Percentiles rank a stretch among this genome's conserved stretches.
Evolutionary conservation across 139 green algal genomes (phyloP).

Genomic region (Haematococcus sp.): DNA sequence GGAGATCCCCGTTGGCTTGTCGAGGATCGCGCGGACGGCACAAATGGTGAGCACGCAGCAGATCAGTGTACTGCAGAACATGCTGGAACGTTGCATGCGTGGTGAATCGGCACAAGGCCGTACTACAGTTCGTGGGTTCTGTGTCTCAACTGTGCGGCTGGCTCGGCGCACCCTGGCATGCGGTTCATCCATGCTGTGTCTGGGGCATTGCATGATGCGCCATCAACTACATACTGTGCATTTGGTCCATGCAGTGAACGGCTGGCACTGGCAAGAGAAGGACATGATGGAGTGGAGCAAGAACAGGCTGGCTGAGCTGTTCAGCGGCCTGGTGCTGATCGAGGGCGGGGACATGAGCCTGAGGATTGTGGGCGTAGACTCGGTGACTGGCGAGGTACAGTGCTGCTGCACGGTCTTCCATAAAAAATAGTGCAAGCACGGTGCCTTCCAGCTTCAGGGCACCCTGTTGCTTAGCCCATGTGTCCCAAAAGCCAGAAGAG

Average conservation of each 20-base stretch:
- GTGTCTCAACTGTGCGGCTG: no score
- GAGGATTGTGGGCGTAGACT: conserved; percentile 23
- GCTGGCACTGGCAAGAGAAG: conserved; percentile 88
- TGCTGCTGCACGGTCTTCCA: conserved; percentile 1
- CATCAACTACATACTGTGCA: no score
- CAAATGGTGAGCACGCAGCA: conserved; percentile 6
- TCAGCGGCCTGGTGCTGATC: conserved; percentile 40
- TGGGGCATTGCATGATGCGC: no score
- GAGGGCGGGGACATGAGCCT: not conserved
- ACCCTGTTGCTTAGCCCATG: not conserved
- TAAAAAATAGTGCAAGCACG: not conserved
- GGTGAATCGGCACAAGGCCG: no score
- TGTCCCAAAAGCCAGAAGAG: no score
- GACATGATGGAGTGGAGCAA: conserved; percentile 71
- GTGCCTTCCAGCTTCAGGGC: not conserved
- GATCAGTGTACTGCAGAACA: no score
- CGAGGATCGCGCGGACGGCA: conserved; percentile 49
- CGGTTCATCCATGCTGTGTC: not conserved
- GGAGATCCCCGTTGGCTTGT: conserved; percentile 91
- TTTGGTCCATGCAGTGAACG: conserved; percentile 76
- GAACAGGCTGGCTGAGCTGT: conserved; percentile 57
- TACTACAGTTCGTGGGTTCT: no score
- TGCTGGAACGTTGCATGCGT: no score
- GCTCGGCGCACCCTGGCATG: no score
- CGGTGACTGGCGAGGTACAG: conserved; percentile 17